Conservation (phyloP, 73 alveolate species). For the Paramecium caudatum region DNA sequence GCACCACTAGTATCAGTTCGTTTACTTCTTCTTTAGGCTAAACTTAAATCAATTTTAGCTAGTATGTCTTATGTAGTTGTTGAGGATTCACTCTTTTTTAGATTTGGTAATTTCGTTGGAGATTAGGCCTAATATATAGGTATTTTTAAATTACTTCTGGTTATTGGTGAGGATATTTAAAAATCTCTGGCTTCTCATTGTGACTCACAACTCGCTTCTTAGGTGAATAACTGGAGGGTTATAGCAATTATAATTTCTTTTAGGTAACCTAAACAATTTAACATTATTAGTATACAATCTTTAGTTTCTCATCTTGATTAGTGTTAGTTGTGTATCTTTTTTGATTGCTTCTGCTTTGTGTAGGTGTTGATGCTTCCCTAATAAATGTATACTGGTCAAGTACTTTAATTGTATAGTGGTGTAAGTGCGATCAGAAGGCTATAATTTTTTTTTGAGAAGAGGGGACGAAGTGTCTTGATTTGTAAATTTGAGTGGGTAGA, state of each 20-base stretch:
- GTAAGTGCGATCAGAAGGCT: conserved; percentile 57
- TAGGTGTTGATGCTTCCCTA: conserved; percentile 6
- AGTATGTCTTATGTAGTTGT: not conserved
- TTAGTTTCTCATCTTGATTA: conserved; percentile 20
- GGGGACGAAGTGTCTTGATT: conserved; percentile 27
- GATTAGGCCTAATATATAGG: not conserved
- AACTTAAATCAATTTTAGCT: conserved; percentile 37
- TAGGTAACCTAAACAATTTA: conserved; percentile 38
- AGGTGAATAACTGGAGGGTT: conserved; percentile 55
- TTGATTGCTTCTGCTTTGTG: conserved; percentile 26
- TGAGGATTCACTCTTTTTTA: conserved; percentile 46
- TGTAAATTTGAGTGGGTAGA: conserved; percentile 56
- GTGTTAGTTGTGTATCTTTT: conserved; percentile 29
- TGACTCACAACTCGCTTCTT: conserved; percentile 43
- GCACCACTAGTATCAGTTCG: conserved; percentile 61
- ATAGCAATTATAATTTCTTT: conserved; percentile 56
- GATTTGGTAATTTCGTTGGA: conserved; percentile 67
- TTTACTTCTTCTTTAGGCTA: conserved; percentile 56
- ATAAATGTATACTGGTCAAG: not conserved
- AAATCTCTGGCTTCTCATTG: conserved; percentile 32
- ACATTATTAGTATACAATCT: not conserved
- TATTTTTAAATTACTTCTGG: conserved; percentile 23
- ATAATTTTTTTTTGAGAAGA: not conserved
- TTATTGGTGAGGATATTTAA: conserved; percentile 3
- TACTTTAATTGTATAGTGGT: not conserved